These are phyloP conservation scores for Podospora sp. DNA, from an alignment of 495 filamentous ascomycete genomes.

Conservation along the genomic window DNA sequence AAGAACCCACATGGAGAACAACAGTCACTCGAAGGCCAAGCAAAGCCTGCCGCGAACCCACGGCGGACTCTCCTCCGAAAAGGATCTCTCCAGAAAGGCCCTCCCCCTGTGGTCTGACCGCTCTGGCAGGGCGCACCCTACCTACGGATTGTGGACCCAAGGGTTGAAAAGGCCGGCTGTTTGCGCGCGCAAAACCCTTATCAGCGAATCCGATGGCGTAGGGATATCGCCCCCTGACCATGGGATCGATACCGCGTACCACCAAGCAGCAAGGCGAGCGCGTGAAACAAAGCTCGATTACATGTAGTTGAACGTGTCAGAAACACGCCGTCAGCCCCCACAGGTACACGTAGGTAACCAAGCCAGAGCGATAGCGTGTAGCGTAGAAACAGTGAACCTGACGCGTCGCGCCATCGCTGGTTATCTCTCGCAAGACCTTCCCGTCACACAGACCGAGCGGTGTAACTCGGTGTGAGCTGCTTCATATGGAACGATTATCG, in stretches of 20 bases:
- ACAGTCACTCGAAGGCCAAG: not conserved
- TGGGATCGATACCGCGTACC: not conserved
- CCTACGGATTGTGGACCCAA: not conserved
- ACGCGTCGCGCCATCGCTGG: not conserved
- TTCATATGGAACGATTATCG: not conserved
- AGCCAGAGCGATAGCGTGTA: no score
- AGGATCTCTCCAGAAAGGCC: not conserved
- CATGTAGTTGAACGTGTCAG: not conserved
- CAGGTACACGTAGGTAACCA: not conserved
- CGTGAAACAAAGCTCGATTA: not conserved
- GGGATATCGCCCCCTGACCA: not conserved
- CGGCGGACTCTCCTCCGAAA: not conserved
- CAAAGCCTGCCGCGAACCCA: not conserved
- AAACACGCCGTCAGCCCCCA: not conserved
- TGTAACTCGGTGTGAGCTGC: not conserved
- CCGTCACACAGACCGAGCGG: not conserved
- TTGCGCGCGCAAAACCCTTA: constrained; percentile 1
- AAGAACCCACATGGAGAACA: no score
- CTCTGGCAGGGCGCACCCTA: not conserved
- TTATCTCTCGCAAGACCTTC: not conserved
- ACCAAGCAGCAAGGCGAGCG: not conserved
- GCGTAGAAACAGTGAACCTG: not conserved
- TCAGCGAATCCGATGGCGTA: constrained; percentile 3
- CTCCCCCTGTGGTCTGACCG: not conserved
- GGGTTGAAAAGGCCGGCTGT: not conserved